These are phyloP conservation scores for Ophiostoma quercus DNA, from an alignment of 2,329 filamentous ascomycete genomes.

Conservation along the genomic window DNA sequence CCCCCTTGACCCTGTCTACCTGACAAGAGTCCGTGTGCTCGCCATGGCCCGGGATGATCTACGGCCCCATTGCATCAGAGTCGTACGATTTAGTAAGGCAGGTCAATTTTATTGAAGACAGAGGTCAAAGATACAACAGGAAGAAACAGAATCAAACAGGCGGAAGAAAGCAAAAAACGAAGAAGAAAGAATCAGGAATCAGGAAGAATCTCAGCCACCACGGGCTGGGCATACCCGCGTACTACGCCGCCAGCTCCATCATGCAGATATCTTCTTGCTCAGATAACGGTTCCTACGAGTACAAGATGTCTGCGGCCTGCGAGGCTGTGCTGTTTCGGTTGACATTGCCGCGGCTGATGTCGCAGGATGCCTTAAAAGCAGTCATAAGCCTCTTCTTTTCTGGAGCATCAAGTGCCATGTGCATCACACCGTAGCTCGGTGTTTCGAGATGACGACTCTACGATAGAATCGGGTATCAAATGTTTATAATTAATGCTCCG, in stretches of 20 bases:
- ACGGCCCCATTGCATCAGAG: conserved; percentile 24
- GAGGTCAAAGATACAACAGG: too few species aligned
- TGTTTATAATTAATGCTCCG: background rate
- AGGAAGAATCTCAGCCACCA: background rate
- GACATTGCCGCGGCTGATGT: background rate
- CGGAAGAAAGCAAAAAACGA: too few species aligned
- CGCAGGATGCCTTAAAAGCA: background rate
- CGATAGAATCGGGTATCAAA: too few species aligned
- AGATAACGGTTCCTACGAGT: too few species aligned
- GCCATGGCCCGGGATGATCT: conserved; percentile 14
- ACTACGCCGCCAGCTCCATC: background rate
- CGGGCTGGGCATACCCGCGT: background rate
- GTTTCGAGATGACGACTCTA: background rate
- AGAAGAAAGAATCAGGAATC: too few species aligned
- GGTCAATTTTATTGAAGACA: background rate
- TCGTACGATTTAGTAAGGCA: conserved; percentile 21
- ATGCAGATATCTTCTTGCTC: too few species aligned
- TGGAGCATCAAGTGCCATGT: too few species aligned
- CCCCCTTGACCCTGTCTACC: background rate
- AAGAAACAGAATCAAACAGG: background rate
- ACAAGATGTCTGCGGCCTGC: background rate
- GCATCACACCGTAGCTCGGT: background rate
- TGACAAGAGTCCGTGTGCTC: conserved; percentile 16
- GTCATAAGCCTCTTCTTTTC: background rate
- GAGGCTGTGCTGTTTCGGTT: background rate